A percentile compares a stretch with the other conserved stretches of the same genome.
Conservation (phyloP, 192 early-diverging fungal species). For the Coemansia sp. region DNA sequence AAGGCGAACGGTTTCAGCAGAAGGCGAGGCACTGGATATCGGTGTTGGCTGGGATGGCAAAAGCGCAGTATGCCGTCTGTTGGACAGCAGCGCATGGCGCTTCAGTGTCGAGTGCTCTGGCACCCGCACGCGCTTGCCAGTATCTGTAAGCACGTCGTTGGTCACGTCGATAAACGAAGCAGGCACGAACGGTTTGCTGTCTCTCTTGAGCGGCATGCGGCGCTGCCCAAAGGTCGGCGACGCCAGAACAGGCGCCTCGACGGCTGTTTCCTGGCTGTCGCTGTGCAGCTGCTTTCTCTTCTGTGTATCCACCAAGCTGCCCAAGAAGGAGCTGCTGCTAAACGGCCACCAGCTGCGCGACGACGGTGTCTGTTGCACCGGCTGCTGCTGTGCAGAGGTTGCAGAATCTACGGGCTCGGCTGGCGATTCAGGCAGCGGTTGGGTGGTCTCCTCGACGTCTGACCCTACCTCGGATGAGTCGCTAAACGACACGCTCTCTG, state of each 20-base stretch:
- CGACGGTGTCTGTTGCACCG: background rate
- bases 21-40: background rate
- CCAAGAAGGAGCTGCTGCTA: conserved; percentile 20
- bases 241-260: background rate
- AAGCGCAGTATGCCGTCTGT: conserved; percentile 12
- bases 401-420: background rate
- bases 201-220: conserved; percentile 15
- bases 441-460: conserved; percentile 6
- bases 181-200: conserved; percentile 18
- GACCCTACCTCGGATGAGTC: conserved; percentile 5
- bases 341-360: conserved; percentile 43
- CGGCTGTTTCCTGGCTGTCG: background rate
- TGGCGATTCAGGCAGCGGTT: conserved; percentile 7
- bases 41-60: conserved; percentile 4
- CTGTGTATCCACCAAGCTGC: conserved; percentile 3
- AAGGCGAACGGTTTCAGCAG: conserved; percentile 6
- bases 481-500: background rate
- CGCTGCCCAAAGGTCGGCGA: conserved; percentile 9
- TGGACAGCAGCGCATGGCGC: conserved; percentile 10
- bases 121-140: conserved; percentile 15
- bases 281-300: conserved; percentile 4
- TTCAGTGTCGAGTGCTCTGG: conserved; percentile 12
- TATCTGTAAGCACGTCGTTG: background rate
- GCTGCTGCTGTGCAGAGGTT: background rate
- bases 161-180: conserved; percentile 41